These are phyloP conservation scores for Kwoniella dendrophila DNA, from an alignment of 768 basidiomycete species.

Conservation along the genomic window DNA sequence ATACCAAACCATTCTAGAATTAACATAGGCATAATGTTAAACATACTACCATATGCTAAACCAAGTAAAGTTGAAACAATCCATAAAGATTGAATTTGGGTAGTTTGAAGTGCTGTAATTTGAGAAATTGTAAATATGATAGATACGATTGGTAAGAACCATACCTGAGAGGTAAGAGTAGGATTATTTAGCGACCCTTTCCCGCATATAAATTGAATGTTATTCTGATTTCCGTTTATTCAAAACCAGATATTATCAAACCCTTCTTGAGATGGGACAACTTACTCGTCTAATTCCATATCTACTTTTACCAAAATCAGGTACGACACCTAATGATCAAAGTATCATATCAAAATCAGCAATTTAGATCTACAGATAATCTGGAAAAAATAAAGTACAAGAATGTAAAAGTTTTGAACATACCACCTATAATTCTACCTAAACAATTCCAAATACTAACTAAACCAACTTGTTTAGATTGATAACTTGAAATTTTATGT, in stretches of 20 bases:
- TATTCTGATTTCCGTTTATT: too few species aligned
- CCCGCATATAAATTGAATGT: too few species aligned
- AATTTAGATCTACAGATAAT: background rate
- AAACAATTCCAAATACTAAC: conserved; percentile 79
- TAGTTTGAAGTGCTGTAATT: conserved; percentile 62
- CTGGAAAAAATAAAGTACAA: background rate
- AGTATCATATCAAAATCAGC: too few species aligned
- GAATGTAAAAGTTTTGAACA: conserved; percentile 7
- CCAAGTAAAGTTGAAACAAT: conserved; percentile 64
- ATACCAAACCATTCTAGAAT: conserved; percentile 88
- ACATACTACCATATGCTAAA: conserved; percentile 71
- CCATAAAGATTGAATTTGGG: conserved; percentile 70
- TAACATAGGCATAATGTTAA: conserved; percentile 74
- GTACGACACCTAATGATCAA: conserved; percentile 33
- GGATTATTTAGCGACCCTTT: background rate
- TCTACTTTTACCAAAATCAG: conserved; percentile 49
- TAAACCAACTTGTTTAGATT: conserved; percentile 79
- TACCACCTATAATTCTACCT: conserved; percentile 76
- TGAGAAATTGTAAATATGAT: conserved; percentile 73
- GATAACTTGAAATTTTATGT: conserved; percentile 70
- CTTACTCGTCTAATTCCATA: conserved; percentile 45
- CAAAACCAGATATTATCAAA: too few species aligned
- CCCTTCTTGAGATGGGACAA: background rate
- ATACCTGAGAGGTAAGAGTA: conserved; percentile 34
- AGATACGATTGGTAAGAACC: conserved; percentile 63